Evolutionary conservation across 2,329 filamentous ascomycete species (phyloP).

Genomic region (Penicillium italicum): DNA sequence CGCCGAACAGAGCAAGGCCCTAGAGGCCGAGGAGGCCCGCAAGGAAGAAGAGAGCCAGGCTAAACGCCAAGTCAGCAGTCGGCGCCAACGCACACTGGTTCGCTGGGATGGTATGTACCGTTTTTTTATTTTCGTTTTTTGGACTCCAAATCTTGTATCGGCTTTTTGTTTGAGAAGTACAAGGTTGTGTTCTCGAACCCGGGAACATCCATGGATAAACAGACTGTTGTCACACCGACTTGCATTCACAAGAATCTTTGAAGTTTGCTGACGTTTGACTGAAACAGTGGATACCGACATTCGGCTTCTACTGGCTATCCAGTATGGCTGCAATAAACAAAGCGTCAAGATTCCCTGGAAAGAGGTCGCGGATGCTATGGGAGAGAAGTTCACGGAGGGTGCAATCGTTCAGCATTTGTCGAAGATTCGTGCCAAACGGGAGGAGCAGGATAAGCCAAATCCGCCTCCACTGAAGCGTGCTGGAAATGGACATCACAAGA

Average conservation of each 20-base stretch:
- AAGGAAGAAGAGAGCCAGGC: neutral
- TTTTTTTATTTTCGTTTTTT: neutral
- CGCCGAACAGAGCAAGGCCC: neutral
- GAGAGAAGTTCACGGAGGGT: conserved; percentile 40
- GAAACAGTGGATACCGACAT: conserved; percentile 42
- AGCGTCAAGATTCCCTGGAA: conserved; percentile 44
- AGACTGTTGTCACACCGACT: neutral
- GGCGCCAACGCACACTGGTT: conserved; percentile 36
- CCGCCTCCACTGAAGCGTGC: conserved; percentile 41
- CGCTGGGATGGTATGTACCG: conserved; percentile 45
- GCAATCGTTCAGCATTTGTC: conserved; percentile 48
- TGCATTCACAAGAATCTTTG: neutral
- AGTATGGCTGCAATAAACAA: conserved; percentile 39
- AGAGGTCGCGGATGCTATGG: conserved; percentile 40
- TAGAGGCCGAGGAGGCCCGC: neutral
- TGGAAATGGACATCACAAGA: neutral
- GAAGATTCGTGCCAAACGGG: conserved; percentile 42
- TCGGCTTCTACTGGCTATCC: conserved; percentile 42
- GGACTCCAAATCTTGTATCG: neutral
- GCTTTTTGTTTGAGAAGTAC: no score
- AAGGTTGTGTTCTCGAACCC: neutral
- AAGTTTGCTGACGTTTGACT: conserved; percentile 12
- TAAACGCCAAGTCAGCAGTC: neutral
- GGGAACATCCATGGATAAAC: neutral
- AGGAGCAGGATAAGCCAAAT: conserved; percentile 31